Base-by-base conservation (phyloP, 1,284 basidiomycete genomes). In the Kalmanozyma brasiliensis region DNA sequence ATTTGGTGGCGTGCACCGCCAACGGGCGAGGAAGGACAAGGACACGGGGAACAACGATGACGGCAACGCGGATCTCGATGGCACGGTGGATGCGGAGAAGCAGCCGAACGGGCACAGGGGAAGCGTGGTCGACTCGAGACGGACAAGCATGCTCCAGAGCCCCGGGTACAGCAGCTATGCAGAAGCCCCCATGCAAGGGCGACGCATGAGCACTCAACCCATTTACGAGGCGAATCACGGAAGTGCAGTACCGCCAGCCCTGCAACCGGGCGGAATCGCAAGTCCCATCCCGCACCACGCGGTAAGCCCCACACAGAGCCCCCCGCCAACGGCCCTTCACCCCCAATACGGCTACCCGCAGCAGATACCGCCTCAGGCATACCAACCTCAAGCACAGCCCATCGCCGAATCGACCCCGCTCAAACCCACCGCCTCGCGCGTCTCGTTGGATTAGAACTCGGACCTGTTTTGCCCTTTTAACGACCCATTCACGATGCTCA, bases 1-100 rank as follows among this genome's bases (percentile, higher is more conserved):
- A 7, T 72, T 72, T 49, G 69, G 55, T 14, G 69, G 69, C 17
- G 69, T 72, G 2, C 53, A 61, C 17, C n/a, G 59, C 26, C 55
- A 51, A n/a, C 34, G 67, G 1, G 22, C 30, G 16, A 35, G 67
- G 32, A 23, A 19, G 43, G 43, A 44, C 19, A 13, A 30, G 19
- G 43, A 29, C 2, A 29, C 14, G 13, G 45, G 19, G 19, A 44
- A 40, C 5, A 35, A 32, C 6, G 58, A 62, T 10, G 55, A 41
- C 23, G 43, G 38, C 16, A 51, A 32, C 10, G 35, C 61, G 30
- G 68, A 65, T 24, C 20, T 59, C 24, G 65, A 68, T 24, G 29
- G 36, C 2, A 36, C 45, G 8, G 29, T n/a, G 10, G 61, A 65
- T 24, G 42, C 49, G 14, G 49, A 68, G 35, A 51, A 63, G 8